Conservation (phyloP, 768 basidiomycete genomes). For the Kwoniella dejecticola region DNA sequence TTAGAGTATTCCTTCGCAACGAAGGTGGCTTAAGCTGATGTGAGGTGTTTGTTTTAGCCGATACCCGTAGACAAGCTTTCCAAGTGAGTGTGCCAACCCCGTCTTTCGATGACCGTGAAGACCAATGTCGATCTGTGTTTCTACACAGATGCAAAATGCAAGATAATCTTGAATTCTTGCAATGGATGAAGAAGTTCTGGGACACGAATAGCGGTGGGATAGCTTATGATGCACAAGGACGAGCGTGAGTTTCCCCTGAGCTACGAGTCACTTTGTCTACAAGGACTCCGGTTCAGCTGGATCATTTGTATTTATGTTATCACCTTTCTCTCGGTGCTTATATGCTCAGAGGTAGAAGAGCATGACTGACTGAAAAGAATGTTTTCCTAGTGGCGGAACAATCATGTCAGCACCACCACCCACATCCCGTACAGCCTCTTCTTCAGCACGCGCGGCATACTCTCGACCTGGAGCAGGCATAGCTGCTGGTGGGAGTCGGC, state of each 20-base stretch:
- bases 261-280: no score
- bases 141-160: slow-evolving; percentile 84
- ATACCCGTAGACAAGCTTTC: slow-evolving; percentile 92
- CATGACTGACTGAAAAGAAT: neutral
- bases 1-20: neutral
- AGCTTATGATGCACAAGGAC: slow-evolving; percentile 78
- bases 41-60: slow-evolving; percentile 61
- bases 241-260: slow-evolving; percentile 70
- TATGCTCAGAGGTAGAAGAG: no score
- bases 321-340: no score
- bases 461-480: slow-evolving; percentile 8
- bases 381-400: slow-evolving; percentile 2
- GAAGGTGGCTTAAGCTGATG: neutral
- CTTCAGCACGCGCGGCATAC: slow-evolving; percentile 9
- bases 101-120: neutral
- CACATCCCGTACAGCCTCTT: slow-evolving; percentile 19
- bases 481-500: slow-evolving; percentile 18
- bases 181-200: slow-evolving; percentile 97
- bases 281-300: no score
- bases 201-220: slow-evolving; percentile 85
- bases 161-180: slow-evolving; percentile 98
- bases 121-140: neutral
- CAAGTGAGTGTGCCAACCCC: slow-evolving; percentile 61
- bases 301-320: no score
- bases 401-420: slow-evolving; percentile 14